A percentile compares a stretch with the other conserved stretches of the same genome.
These are phyloP conservation scores for Flaveria brownii DNA, from an alignment of 129 eudicot genomes.

Conservation along the genomic window DNA sequence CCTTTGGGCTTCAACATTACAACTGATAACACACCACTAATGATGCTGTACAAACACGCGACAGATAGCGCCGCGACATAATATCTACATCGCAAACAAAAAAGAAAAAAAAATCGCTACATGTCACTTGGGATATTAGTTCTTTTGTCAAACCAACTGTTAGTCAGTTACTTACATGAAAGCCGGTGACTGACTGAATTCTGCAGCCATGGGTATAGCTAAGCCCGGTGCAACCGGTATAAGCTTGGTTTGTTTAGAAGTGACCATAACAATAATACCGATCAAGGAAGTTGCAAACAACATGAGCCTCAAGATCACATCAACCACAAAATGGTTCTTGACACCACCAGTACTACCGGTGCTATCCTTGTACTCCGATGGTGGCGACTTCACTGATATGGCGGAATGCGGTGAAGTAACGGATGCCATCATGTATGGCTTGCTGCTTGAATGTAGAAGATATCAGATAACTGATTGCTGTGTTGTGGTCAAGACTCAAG, in stretches of 20 bases:
- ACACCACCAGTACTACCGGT: background rate
- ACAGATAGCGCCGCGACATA: constrained; percentile 63
- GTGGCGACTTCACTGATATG: constrained; percentile 26
- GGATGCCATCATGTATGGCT: constrained; percentile 21
- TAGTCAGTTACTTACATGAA: constrained; percentile 53
- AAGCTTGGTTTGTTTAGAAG: constrained; percentile 51
- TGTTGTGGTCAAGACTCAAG: background rate
- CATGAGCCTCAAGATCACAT: constrained; percentile 49
- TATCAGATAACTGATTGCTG: background rate
- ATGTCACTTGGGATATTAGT: background rate
- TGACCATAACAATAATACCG: constrained; percentile 59
- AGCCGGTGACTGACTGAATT: constrained; percentile 61
- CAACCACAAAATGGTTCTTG: constrained; percentile 32
- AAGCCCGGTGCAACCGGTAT: constrained; percentile 37
- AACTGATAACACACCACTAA: constrained; percentile 42
- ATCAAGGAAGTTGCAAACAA: constrained; percentile 49
- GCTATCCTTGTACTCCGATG: constrained; percentile 12
- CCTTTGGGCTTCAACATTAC: constrained; percentile 43
- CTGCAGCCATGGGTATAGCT: constrained; percentile 30
- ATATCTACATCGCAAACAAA: constrained; percentile 46
- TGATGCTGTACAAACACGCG: constrained; percentile 64
- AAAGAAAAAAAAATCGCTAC: too few species aligned
- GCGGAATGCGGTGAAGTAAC: constrained; percentile 23
- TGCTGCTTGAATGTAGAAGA: background rate
- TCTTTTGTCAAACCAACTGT: background rate